Percentiles rank a stretch among this genome's conserved stretches.
phyloP scores from a whole-genome alignment of 805 yeast species.

The Cyberlindnera maclurae region DNA sequence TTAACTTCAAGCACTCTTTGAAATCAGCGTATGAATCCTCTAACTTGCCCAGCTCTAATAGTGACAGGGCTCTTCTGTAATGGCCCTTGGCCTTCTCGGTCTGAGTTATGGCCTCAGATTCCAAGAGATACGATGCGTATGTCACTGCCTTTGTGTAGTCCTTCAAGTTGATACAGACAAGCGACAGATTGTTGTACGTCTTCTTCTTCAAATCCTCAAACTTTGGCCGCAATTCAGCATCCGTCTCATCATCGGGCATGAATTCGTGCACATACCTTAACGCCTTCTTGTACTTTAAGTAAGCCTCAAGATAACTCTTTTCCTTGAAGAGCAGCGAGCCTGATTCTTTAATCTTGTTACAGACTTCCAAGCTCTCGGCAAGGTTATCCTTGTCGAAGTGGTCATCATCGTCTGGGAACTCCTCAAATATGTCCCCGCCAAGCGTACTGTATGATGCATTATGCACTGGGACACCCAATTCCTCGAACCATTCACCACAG shows the following conservation, averaged over 20 bases:
- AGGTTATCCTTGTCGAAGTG: conserved; percentile 53
- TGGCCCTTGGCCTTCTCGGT: conserved; percentile 51
- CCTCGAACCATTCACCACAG: conserved; percentile 58
- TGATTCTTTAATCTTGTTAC: conserved; percentile 54
- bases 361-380: conserved; percentile 41
- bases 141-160: conserved; percentile 43
- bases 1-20: conserved; percentile 33
- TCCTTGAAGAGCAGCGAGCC: conserved; percentile 55
- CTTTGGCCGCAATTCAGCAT: conserved; percentile 42
- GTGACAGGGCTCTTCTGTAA: conserved; percentile 48
- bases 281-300: conserved; percentile 58
- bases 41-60: conserved; percentile 35
- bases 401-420: conserved; percentile 68
- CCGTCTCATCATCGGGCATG: conserved; percentile 60
- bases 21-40: conserved; percentile 44
- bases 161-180: conserved; percentile 43
- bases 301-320: conserved; percentile 44
- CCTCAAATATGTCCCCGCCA: conserved; percentile 71
- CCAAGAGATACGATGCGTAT: conserved; percentile 51
- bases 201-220: conserved; percentile 40
- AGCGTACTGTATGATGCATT: conserved; percentile 54
- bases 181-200: conserved; percentile 45
- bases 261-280: conserved; percentile 64
- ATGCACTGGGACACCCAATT: conserved; percentile 47
- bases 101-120: conserved; percentile 31